A percentile compares a stretch with the other conserved stretches of the same genome.
These are phyloP conservation scores for Somion occarium DNA, from an alignment of 1,284 basidiomycete species.

Conservation along the genomic window DNA sequence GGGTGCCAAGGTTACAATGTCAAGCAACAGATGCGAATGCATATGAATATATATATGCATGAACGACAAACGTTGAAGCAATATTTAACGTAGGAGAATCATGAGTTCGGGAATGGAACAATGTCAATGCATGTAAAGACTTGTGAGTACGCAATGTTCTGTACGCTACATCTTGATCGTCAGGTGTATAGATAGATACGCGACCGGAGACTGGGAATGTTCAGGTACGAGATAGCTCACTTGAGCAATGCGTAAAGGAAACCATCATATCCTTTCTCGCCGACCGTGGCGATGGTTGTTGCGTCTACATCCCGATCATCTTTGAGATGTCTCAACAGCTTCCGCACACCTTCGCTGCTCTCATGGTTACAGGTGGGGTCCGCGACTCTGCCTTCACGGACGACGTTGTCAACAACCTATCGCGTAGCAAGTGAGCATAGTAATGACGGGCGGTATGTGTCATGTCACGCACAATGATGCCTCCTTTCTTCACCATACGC, in stretches of 20 bases:
- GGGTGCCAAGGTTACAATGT: too few relatives aligned
- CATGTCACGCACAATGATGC: conserved; percentile 44
- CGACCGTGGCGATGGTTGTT: conserved; percentile 55
- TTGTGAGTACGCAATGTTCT: too few relatives aligned
- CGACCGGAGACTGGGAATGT: too few relatives aligned
- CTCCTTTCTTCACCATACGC: conserved; percentile 46
- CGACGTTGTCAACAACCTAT: conserved; percentile 62
- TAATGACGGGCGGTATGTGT: neutral
- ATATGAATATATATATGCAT: too few relatives aligned
- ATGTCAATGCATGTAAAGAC: too few relatives aligned
- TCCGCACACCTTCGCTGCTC: conserved; percentile 42
- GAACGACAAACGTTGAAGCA: too few relatives aligned
- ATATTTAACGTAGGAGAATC: too few relatives aligned
- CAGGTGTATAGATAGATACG: too few relatives aligned
- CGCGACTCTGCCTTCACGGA: conserved; percentile 44
- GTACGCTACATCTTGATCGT: too few relatives aligned
- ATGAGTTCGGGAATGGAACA: too few relatives aligned
- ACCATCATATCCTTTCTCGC: conserved; percentile 60
- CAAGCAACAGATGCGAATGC: too few relatives aligned
- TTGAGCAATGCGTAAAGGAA: conserved; percentile 46
- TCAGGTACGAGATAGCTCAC: too few relatives aligned
- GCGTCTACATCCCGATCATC: conserved; percentile 53
- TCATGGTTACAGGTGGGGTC: conserved; percentile 34
- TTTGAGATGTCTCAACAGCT: conserved; percentile 42
- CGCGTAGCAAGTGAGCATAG: neutral